These are phyloP conservation scores for Calamus simplicifolius DNA, from an alignment of 176 grass and related monocot species.

Conservation along the genomic window DNA sequence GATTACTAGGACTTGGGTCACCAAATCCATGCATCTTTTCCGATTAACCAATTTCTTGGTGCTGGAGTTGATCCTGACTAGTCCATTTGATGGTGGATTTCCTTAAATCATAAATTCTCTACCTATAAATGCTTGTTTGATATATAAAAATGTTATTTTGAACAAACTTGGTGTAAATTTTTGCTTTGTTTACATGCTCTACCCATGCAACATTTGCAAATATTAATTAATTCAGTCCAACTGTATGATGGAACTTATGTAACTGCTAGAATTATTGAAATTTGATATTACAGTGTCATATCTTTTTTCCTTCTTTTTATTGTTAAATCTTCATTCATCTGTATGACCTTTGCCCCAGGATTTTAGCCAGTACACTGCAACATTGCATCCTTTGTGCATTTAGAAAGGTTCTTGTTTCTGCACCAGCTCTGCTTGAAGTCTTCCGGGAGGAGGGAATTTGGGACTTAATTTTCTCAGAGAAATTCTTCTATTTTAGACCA, in stretches of 20 bases:
- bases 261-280: no score
- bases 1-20: no score
- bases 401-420: conserved; percentile 88
- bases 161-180: no score
- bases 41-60: conserved; percentile 2
- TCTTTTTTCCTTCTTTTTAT: not conserved
- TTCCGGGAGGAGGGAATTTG: conserved; percentile 84
- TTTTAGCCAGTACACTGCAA: conserved; percentile 81
- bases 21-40: not conserved
- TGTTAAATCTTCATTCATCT: conserved; percentile 6
- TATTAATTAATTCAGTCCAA: no score
- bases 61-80: not conserved
- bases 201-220: no score
- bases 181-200: no score
- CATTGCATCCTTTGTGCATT: conserved; percentile 85
- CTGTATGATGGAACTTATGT: no score
- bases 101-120: no score
- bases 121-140: no score
- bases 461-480: conserved; percentile 92
- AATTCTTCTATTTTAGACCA: conserved; percentile 81
- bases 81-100: no score
- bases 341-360: conserved; percentile 36
- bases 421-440: conserved; percentile 68
- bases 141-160: no score
- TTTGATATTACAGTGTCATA: no score